Percentiles rank a stretch among this genome's conserved stretches.
These are phyloP conservation scores for Oryza australiensis DNA, from an alignment of 176 grass and related monocot genomes.

Conservation along the genomic window DNA sequence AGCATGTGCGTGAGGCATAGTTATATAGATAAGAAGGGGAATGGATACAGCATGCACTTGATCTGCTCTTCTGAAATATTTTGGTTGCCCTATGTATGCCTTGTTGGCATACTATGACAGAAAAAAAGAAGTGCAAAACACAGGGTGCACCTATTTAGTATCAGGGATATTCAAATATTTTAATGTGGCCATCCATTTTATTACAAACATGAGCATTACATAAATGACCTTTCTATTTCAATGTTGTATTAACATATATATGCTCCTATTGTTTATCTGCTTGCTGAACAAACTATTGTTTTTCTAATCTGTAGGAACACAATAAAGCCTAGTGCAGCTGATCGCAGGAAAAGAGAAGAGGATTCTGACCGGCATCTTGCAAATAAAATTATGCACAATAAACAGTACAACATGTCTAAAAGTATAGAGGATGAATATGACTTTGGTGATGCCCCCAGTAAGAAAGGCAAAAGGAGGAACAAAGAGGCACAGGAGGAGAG, in stretches of 20 bases:
- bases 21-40: background rate
- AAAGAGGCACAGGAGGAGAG: constrained; percentile 48
- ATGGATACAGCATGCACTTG: constrained; percentile 11
- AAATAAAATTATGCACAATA: constrained; percentile 84
- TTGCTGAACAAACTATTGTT: constrained; percentile 6
- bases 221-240: background rate
- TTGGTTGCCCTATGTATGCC: background rate
- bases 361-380: constrained; percentile 81
- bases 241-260: constrained; percentile 21
- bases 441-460: constrained; percentile 78
- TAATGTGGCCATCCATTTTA: background rate
- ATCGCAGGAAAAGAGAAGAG: constrained; percentile 78
- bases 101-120: background rate
- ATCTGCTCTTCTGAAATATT: constrained; percentile 9
- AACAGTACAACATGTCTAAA: constrained; percentile 62
- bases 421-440: constrained; percentile 95
- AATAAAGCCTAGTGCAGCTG: constrained; percentile 45
- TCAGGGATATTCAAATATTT: background rate
- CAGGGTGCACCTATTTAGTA: background rate
- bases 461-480: constrained; percentile 66
- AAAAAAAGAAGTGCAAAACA: constrained; percentile 9
- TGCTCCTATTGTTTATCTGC: background rate
- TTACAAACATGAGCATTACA: background rate
- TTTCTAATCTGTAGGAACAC: constrained; percentile 47
- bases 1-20: background rate